Evolutionary conservation across 2,329 filamentous ascomycete species (phyloP).

Genomic region (Xylaria sp.): DNA sequence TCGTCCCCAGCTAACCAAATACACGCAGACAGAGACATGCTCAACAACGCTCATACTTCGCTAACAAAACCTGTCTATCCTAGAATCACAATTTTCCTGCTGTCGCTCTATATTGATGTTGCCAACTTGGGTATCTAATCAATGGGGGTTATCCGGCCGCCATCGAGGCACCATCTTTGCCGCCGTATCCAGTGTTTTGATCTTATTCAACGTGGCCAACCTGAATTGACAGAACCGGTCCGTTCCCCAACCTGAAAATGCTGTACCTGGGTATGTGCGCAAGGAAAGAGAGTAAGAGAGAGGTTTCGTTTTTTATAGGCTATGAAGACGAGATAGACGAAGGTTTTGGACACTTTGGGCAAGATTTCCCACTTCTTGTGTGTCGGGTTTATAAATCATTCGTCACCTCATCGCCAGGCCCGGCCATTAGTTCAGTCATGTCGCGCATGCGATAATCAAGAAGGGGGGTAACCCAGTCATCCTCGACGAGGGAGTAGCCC

Average conservation of each 20-base stretch:
- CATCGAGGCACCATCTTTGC: neutral
- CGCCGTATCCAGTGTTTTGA: constrained; percentile 12
- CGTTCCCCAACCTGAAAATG: constrained; percentile 2
- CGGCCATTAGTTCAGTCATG: constrained; percentile 65
- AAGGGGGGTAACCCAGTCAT: constrained; percentile 72
- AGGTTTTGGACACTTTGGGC: neutral
- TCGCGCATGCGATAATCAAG: constrained; percentile 72
- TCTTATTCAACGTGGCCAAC: neutral
- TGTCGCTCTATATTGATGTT: constrained; percentile 24
- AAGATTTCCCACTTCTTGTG: neutral
- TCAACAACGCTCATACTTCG: constrained; percentile 14
- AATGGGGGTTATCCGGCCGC: constrained; percentile 9
- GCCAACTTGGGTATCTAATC: constrained; percentile 18
- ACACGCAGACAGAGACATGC: constrained; percentile 1
- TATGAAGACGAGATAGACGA: neutral
- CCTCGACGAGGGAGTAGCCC: constrained; percentile 69
- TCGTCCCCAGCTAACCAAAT: neutral
- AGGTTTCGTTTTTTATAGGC: neutral
- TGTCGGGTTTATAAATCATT: constrained; percentile 9
- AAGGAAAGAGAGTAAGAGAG: neutral
- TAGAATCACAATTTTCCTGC: constrained; percentile 14
- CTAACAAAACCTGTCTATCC: constrained; percentile 20
- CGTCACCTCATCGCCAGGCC: constrained; percentile 22
- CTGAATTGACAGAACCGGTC: constrained; percentile 1
- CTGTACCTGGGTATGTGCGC: constrained; percentile 7